Percentiles rank a stretch among this genome's conserved stretches.
Evolutionary conservation across 495 filamentous ascomycete species (phyloP).

Genomic region (Xylaria telfairii): DNA sequence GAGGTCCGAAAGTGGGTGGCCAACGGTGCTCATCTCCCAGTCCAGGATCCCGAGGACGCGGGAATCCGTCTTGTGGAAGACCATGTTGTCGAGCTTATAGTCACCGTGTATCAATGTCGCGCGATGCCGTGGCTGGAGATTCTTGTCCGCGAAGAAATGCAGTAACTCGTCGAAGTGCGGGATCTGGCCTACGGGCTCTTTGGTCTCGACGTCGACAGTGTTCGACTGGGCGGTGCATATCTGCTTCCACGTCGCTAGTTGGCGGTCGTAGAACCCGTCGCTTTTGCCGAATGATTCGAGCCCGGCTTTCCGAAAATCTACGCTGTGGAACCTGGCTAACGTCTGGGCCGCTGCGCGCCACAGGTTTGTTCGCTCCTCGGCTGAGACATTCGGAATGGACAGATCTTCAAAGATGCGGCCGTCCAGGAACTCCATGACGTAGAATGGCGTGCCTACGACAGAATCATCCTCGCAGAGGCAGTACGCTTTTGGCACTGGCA

Average conservation of each 20-base stretch:
- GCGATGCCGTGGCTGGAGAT: slow-evolving; percentile 76
- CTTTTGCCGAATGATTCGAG: slow-evolving; percentile 75
- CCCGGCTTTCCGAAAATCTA: slow-evolving; percentile 68
- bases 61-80: slow-evolving; percentile 89
- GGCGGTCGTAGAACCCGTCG: slow-evolving; percentile 82
- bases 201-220: slow-evolving; percentile 75
- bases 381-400: slow-evolving; percentile 73
- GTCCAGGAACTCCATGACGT: slow-evolving; percentile 93
- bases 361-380: slow-evolving; percentile 74
- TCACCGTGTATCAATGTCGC: slow-evolving; percentile 89
- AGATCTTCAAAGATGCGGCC: slow-evolving; percentile 92
- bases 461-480: slow-evolving; percentile 81
- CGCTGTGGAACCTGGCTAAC: slow-evolving; percentile 83
- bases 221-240: slow-evolving; percentile 80
- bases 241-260: slow-evolving; percentile 79
- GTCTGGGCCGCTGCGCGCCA: slow-evolving; percentile 86
- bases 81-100: slow-evolving; percentile 97
- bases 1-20: slow-evolving; percentile 89
- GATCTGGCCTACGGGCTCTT: slow-evolving; percentile 77
- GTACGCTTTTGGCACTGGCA: slow-evolving; percentile 85
- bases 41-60: slow-evolving; percentile 92
- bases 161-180: slow-evolving; percentile 83
- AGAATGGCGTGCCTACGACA: slow-evolving; percentile 90
- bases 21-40: slow-evolving; percentile 97
- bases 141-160: slow-evolving; percentile 71